Conservation (phyloP, 1,139 yeast species). For the Petasospora fabianii region DNA sequence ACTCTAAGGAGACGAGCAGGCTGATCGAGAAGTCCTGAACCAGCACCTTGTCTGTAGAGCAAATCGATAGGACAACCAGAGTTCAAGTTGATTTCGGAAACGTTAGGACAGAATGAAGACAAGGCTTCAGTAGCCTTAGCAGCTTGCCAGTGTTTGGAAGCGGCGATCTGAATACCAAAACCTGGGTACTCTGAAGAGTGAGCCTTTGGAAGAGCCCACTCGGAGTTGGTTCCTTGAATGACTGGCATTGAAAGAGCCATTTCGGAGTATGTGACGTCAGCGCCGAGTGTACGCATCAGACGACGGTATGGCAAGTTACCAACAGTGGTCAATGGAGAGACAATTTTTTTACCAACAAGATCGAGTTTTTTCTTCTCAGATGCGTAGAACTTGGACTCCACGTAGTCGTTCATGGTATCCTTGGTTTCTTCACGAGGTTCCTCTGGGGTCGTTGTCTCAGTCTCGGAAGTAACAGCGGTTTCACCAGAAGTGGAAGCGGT, state of each 20-base stretch:
- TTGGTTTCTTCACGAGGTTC: slow-evolving; percentile 19
- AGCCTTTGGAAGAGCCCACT: slow-evolving; percentile 96
- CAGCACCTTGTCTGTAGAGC: slow-evolving; percentile 89
- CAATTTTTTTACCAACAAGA: slow-evolving; percentile 71
- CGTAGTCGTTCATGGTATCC: slow-evolving; percentile 43
- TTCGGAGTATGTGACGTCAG: slow-evolving; percentile 90
- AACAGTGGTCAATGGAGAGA: slow-evolving; percentile 95
- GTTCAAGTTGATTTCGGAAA: slow-evolving; percentile 82
- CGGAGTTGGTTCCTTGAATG: slow-evolving; percentile 85
- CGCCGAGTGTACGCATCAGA: slow-evolving; percentile 85
- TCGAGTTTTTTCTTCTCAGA: slow-evolving; percentile 78
- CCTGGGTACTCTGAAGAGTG: slow-evolving; percentile 80
- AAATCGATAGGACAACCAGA: slow-evolving; percentile 98
- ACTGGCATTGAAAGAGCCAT: slow-evolving; percentile 91
- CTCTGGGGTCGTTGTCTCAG: slow-evolving; percentile 19
- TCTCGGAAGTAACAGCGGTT: too few relatives aligned
- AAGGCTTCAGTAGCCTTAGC: slow-evolving; percentile 85
- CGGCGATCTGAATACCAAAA: slow-evolving; percentile 91
- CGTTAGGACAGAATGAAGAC: slow-evolving; percentile 46
- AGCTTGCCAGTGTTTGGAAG: slow-evolving; percentile 91
- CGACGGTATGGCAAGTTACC: slow-evolving; percentile 96
- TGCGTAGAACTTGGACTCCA: slow-evolving; percentile 74
- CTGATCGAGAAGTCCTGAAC: slow-evolving; percentile 88
- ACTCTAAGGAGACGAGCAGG: slow-evolving; percentile 78
- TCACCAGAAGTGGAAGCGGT: too few relatives aligned